phyloP scores from a whole-genome alignment of 768 basidiomycete species.

The Ramaria sp. region DNA sequence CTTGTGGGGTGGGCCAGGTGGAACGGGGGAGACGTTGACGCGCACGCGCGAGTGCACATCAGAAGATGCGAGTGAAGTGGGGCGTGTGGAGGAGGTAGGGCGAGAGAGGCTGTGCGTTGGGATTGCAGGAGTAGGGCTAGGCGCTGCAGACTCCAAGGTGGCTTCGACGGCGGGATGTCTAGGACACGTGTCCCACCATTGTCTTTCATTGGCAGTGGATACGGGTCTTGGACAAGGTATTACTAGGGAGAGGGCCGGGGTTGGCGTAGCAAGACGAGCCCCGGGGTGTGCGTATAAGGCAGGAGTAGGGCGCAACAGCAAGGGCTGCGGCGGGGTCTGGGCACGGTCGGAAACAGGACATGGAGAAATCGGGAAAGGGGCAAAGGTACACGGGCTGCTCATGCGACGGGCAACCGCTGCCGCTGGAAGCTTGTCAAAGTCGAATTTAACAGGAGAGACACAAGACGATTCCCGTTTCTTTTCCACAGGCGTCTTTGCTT shows the following conservation, averaged over 20 bases:
- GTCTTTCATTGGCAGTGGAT: not conserved
- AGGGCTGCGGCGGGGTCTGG: not conserved
- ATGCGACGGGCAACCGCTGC: not conserved
- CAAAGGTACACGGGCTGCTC: not conserved
- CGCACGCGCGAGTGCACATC: not conserved
- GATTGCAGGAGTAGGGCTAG: not conserved
- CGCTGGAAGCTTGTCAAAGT: constrained; percentile 26
- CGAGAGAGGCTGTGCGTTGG: too few species aligned
- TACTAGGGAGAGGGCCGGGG: not conserved
- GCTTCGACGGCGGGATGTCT: constrained; percentile 7
- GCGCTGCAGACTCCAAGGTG: not conserved
- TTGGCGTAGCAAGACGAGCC: not conserved
- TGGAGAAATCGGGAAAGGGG: not conserved
- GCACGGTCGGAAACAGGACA: not conserved
- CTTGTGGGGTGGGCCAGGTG: not conserved
- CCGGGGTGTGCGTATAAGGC: not conserved
- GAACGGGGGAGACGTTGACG: not conserved
- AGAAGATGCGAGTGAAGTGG: not conserved
- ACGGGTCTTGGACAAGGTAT: not conserved
- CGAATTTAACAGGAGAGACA: constrained; percentile 14
- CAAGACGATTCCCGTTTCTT: not conserved
- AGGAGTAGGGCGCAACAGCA: not conserved
- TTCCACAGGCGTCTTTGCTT: not conserved
- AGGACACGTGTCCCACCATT: constrained; percentile 8
- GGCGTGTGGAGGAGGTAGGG: not conserved